Evolutionary conservation across 495 filamentous ascomycete species (phyloP).

Genomic region (Penicillium riverlandense): DNA sequence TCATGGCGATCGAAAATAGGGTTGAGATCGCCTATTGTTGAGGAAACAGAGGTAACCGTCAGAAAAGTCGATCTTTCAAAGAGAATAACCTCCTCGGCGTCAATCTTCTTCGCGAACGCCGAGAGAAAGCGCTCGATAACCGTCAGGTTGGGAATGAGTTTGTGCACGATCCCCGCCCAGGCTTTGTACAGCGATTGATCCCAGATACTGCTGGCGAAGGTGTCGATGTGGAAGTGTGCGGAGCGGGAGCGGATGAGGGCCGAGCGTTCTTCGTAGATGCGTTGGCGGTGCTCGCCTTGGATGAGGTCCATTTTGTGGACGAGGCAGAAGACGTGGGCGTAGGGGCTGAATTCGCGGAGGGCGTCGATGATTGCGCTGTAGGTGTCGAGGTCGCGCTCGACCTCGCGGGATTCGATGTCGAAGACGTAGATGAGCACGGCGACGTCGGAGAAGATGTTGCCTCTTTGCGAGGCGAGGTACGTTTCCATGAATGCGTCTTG

Average conservation of each 20-base stretch:
- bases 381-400: conserved; percentile 81
- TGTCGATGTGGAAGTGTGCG: conserved; percentile 59
- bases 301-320: conserved; percentile 99
- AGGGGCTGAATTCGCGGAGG: conserved; percentile 73
- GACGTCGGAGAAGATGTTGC: conserved; percentile 93
- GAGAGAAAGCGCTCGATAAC: conserved; percentile 79
- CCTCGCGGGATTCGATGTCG: conserved; percentile 92
- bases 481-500: conserved; percentile 99
- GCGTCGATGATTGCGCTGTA: conserved; percentile 83
- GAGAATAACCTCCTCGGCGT: conserved; percentile 88
- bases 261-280: conserved; percentile 73
- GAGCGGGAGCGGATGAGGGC: conserved; percentile 66
- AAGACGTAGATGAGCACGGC: conserved; percentile 99
- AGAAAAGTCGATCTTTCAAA: conserved; percentile 96
- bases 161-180: conserved; percentile 95
- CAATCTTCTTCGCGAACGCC: conserved; percentile 70
- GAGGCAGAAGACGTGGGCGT: conserved; percentile 81
- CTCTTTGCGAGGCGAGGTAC: conserved; percentile 86
- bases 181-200: conserved; percentile 97
- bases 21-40: conserved; percentile 64
- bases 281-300: conserved; percentile 64
- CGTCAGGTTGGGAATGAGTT: conserved; percentile 86
- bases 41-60: conserved; percentile 79
- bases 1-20: conserved; percentile 90
- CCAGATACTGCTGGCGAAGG: conserved; percentile 95